Conservation (phyloP, 108 stramenopile genomes). For the Skeletonema costatum region DNA sequence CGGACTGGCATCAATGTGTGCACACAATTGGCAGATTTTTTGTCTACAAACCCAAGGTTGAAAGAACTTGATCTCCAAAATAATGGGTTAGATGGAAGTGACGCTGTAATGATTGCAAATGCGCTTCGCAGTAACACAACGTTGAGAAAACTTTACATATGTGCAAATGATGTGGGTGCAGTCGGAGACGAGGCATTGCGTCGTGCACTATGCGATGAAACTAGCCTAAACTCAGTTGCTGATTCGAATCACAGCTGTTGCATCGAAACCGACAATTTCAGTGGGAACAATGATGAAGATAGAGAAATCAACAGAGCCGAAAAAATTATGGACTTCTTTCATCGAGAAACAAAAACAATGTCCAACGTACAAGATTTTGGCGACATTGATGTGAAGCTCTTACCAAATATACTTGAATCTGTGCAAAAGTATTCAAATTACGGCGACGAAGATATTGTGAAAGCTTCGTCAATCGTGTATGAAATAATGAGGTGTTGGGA, state of each 20-base stretch:
- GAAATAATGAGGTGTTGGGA: background rate
- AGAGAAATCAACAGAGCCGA: background rate
- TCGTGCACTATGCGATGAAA: too few relatives aligned
- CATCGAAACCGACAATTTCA: too few relatives aligned
- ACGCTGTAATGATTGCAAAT: background rate
- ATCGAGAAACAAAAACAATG: background rate
- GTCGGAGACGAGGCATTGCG: too few relatives aligned
- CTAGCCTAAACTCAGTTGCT: too few relatives aligned
- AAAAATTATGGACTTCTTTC: background rate
- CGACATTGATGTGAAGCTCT: background rate
- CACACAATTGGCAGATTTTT: too few relatives aligned
- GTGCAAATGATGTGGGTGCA: too few relatives aligned
- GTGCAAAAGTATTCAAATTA: background rate
- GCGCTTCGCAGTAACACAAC: too few relatives aligned
- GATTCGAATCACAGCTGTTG: too few relatives aligned
- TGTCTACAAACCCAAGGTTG: background rate
- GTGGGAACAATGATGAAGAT: too few relatives aligned
- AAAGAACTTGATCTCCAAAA: background rate
- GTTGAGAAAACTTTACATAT: too few relatives aligned
- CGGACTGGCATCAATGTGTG: too few relatives aligned
- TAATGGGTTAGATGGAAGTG: background rate
- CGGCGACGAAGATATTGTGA: background rate
- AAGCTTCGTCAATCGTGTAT: background rate
- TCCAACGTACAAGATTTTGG: background rate
- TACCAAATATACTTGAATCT: background rate